These are phyloP conservation scores for Gypsophila paniculata DNA, from an alignment of 179 eudicot species.

Conservation along the genomic window DNA sequence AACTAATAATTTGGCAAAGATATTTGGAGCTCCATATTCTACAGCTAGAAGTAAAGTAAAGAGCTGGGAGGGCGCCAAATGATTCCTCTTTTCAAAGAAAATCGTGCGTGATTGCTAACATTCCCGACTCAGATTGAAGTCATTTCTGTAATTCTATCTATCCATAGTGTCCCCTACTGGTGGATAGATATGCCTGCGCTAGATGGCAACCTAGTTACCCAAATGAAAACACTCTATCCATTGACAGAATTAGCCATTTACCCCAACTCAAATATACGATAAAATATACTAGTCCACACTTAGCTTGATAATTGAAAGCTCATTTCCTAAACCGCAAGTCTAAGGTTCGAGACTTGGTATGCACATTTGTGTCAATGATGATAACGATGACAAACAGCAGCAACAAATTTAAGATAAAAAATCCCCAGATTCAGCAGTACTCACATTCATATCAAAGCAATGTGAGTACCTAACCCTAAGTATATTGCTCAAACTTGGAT, in stretches of 20 bases:
- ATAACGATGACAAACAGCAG: too few relatives aligned
- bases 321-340: too few relatives aligned
- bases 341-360: too few relatives aligned
- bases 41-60: not conserved
- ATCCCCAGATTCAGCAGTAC: not conserved
- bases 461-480: not conserved
- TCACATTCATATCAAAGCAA: not conserved
- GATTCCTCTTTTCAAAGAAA: constrained; percentile 8
- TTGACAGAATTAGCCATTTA: not conserved
- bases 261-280: not conserved
- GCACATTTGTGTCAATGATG: too few relatives aligned
- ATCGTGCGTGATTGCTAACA: not conserved
- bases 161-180: not conserved
- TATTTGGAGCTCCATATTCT: not conserved
- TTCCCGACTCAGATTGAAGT: not conserved
- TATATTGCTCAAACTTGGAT: constrained; percentile 4
- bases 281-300: too few relatives aligned
- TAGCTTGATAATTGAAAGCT: too few relatives aligned
- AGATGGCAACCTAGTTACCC: not conserved
- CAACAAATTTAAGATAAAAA: not conserved
- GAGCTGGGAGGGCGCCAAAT: not conserved
- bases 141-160: not conserved
- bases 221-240: not conserved
- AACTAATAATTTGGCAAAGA: too few relatives aligned
- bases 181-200: not conserved